These are phyloP conservation scores for Nannizziopsis barbatae DNA, from an alignment of 2,329 filamentous ascomycete genomes.

Conservation along the genomic window DNA sequence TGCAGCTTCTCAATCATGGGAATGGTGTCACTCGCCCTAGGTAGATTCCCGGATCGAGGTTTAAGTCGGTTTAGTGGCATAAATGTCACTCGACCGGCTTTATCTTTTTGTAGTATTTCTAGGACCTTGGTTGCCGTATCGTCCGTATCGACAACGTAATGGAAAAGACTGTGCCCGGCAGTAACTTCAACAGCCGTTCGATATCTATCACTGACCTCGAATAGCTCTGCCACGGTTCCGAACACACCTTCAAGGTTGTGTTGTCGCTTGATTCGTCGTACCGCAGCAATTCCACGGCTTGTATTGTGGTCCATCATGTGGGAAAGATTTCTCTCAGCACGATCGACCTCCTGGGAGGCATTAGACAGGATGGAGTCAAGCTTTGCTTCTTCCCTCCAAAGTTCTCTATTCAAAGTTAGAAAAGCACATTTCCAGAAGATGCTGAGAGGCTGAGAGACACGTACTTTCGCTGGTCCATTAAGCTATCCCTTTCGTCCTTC, in stretches of 20 bases:
- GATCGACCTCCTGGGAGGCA: conserved; percentile 63
- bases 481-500: conserved; percentile 63
- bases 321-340: conserved; percentile 64
- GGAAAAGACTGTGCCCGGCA: conserved; percentile 83
- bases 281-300: conserved; percentile 72
- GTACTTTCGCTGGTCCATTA: conserved; percentile 73
- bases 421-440: not conserved
- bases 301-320: conserved; percentile 85
- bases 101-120: conserved; percentile 65
- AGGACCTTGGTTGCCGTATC: conserved; percentile 73
- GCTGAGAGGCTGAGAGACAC: conserved; percentile 12
- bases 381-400: conserved; percentile 83
- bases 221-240: conserved; percentile 84
- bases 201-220: conserved; percentile 74
- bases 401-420: conserved; percentile 34
- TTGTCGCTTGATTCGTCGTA: conserved; percentile 70
- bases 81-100: conserved; percentile 80
- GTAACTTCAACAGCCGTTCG: conserved; percentile 85
- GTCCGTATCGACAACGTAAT: conserved; percentile 90
- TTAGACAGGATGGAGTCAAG: conserved; percentile 66
- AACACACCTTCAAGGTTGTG: conserved; percentile 75
- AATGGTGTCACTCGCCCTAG: conserved; percentile 75
- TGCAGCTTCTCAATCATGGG: conserved; percentile 75
- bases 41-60: conserved; percentile 60
- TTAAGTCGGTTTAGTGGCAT: conserved; percentile 80